Evolutionary conservation across 805 yeast genomes (phyloP), one percentile per base, ranked within the genome.

Genomic region (Myxozyma vanderwaltii): DNA sequence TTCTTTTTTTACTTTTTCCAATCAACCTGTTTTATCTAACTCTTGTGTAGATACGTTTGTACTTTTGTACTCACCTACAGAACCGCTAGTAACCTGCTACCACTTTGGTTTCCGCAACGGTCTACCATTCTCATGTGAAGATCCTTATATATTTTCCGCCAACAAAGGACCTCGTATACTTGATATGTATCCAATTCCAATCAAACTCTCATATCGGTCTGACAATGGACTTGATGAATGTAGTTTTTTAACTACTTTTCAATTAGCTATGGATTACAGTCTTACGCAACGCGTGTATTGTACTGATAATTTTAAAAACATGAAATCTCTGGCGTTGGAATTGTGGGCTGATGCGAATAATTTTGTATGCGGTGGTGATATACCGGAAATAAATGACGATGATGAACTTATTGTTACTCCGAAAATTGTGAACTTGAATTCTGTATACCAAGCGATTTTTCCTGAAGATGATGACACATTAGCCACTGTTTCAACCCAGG

Each of bases 111-210:
- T 68, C 21, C 69, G 63, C 12, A 69, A 71, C 24, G 76, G 72
- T 0, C 59, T 71, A 12, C 81, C 82, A 0, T 70, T 68, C 31
- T 73, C 78, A 4, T 55, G 73, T 6, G 71, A 72, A 43, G 82
- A 79, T 60, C 78, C 79, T 1, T 70, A 69, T 29, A 51, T 62
- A 1, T 27, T 49, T 13, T 26, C 41, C 4, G 12, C 36, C 24
- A 17, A 45, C 17, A 24, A n/a, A 4, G 62, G 59, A 8, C 43
- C 59, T 7, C 44, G 51, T 6, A 19, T 39, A 13, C 15, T 36
- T 15, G 56, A 51, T 46, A 15, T 59, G 10, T 27, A 47, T 6
- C 35, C 57, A 7, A 26, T 27, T 2, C 53, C 51, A 6, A 23
- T 40, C 6, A 17, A 46, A 17, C 5, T 51, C 8, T 43, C 58